Evolutionary conservation across 2,329 filamentous ascomycete species (phyloP).

Genomic region (Tolypocladium amazonense): DNA sequence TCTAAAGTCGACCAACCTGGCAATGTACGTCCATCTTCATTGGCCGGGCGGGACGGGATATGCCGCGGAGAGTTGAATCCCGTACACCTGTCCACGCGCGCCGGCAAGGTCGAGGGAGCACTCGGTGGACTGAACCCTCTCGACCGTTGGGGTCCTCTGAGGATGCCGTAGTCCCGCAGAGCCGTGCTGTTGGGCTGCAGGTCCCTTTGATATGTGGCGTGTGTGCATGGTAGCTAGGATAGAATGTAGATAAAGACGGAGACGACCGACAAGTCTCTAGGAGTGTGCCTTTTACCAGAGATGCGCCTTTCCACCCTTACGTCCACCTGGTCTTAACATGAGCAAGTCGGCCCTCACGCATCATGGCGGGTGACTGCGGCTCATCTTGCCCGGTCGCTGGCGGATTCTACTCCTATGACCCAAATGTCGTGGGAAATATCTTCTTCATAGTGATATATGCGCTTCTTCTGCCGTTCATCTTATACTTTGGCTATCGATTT

Average conservation of each 20-base stretch:
- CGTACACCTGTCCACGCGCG: not conserved
- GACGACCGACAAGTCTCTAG: not conserved
- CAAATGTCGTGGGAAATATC: conserved; percentile 26
- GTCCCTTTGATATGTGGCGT: not conserved
- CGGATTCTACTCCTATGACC: conserved; percentile 27
- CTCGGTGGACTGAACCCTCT: not conserved
- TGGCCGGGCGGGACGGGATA: not conserved
- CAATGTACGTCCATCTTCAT: not conserved
- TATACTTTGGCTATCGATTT: conserved; percentile 27
- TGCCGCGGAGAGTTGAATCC: not conserved
- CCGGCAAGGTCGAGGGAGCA: not conserved
- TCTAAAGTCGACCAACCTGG: not conserved
- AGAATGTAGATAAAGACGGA: not conserved
- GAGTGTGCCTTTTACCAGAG: not conserved
- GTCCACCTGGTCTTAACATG: conserved; percentile 12
- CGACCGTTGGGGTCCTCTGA: not conserved
- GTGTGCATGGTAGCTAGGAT: not conserved
- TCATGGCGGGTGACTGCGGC: conserved; percentile 25
- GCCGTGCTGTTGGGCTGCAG: not conserved
- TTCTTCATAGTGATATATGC: conserved; percentile 29
- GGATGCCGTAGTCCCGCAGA: not conserved
- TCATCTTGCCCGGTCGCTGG: conserved; percentile 22
- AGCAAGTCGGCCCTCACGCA: conserved; percentile 10
- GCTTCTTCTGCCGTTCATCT: conserved; percentile 24
- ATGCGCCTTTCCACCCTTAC: conserved; percentile 1